Percentiles rank a stretch among this genome's conserved stretches.
These are phyloP conservation scores for Metschnikowia lochheadii DNA, from an alignment of 805 yeast species.

Conservation along the genomic window DNA sequence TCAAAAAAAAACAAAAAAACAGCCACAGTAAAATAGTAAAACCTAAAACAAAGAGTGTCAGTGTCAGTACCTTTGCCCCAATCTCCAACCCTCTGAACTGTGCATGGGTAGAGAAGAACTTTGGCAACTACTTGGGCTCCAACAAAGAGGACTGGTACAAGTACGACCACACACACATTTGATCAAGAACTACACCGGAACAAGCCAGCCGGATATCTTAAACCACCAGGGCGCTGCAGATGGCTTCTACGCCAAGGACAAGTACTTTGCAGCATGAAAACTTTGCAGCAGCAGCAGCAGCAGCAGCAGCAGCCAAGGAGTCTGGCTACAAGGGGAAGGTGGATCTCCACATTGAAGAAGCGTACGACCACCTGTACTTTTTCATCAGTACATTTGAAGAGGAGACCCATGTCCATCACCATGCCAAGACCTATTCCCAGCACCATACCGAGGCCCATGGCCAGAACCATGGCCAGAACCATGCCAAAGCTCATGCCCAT, in stretches of 20 bases:
- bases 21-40: too few species aligned
- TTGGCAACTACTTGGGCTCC: constrained; percentile 69
- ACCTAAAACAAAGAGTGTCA: too few species aligned
- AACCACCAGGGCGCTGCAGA: constrained; percentile 83
- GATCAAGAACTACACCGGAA: constrained; percentile 53
- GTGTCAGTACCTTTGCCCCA: constrained; percentile 90
- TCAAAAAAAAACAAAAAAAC: too few species aligned
- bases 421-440: too few species aligned
- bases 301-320: constrained; percentile 55
- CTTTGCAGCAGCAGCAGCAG: too few species aligned
- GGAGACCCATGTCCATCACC: constrained; percentile 83
- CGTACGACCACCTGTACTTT: constrained; percentile 88
- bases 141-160: constrained; percentile 59
- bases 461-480: too few species aligned
- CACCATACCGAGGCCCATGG: too few species aligned
- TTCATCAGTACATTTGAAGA: constrained; percentile 76
- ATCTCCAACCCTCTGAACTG: constrained; percentile 72
- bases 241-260: constrained; percentile 55
- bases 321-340: constrained; percentile 59
- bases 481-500: too few species aligned
- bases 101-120: constrained; percentile 89
- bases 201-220: constrained; percentile 53
- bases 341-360: constrained; percentile 61
- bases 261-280: constrained; percentile 75
- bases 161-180: constrained; percentile 86